Percentiles rank a stretch among this genome's conserved stretches.
These are phyloP conservation scores for Lachancea nothofagi DNA, from an alignment of 805 yeast genomes.

Conservation along the genomic window DNA sequence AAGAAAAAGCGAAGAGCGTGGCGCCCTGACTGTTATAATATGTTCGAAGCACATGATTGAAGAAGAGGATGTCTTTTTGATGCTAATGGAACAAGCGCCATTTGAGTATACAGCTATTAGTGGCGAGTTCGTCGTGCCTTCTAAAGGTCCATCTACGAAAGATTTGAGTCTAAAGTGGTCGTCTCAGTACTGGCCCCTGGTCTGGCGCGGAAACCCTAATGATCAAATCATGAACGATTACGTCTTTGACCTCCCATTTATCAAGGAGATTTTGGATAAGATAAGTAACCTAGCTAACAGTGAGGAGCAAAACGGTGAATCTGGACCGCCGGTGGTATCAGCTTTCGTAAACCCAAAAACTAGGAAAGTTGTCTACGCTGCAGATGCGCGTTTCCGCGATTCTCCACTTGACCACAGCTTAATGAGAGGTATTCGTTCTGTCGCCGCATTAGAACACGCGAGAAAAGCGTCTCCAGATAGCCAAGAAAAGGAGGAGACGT, in stretches of 20 bases:
- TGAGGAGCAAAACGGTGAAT: conserved; percentile 10
- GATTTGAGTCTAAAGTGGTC: conserved; percentile 68
- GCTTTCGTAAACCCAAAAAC: conserved; percentile 56
- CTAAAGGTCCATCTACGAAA: conserved; percentile 60
- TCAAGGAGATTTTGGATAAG: conserved; percentile 31
- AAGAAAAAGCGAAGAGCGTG: conserved; percentile 29
- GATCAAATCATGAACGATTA: conserved; percentile 61
- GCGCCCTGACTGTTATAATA: conserved; percentile 34
- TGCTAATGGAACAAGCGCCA: conserved; percentile 13
- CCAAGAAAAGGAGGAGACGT: conserved; percentile 28
- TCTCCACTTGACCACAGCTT: conserved; percentile 69
- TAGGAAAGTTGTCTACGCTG: conserved; percentile 34
- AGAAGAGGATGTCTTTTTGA: conserved; percentile 25
- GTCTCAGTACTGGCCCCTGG: conserved; percentile 68
- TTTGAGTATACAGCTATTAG: conserved; percentile 21
- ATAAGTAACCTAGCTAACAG: conserved; percentile 25
- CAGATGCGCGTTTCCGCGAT: conserved; percentile 36
- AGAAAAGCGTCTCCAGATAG: conserved; percentile 29
- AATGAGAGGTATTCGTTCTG: conserved; percentile 60
- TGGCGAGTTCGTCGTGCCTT: conserved; percentile 43
- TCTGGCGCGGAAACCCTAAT: conserved; percentile 91
- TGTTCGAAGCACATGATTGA: conserved; percentile 40
- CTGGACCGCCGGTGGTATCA: conserved; percentile 46
- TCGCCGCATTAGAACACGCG: conserved; percentile 41
- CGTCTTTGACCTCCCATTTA: conserved; percentile 42